Evolutionary conservation across 345 rosid genomes (phyloP).

Genomic region (Kernera saxatilis): DNA sequence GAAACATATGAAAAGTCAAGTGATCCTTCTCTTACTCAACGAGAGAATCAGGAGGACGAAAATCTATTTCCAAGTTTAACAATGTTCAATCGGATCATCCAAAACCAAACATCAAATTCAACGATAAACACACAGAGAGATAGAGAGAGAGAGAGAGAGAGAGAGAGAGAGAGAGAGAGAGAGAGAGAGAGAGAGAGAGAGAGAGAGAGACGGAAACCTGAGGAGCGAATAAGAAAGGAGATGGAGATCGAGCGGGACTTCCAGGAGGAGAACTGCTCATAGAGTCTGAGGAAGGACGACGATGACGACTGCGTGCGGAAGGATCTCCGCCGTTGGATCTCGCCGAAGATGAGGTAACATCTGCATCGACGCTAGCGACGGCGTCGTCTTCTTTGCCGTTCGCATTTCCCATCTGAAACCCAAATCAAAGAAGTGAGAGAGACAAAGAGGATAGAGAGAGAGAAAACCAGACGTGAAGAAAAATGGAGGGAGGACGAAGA

Average conservation of each 20-base stretch:
- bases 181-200: neutral
- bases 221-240: conserved; percentile 66
- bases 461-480: conserved; percentile 31
- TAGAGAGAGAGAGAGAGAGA: neutral
- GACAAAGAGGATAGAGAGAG: neutral
- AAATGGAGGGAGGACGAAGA: conserved; percentile 56
- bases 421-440: conserved; percentile 25
- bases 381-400: conserved; percentile 53
- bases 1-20: conserved; percentile 2
- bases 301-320: conserved; percentile 19
- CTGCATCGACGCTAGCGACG: conserved; percentile 13
- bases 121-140: neutral
- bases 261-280: conserved; percentile 48
- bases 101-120: conserved; percentile 14
- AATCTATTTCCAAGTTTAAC: neutral
- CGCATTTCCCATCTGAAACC: conserved; percentile 67
- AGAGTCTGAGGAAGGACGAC: conserved; percentile 42
- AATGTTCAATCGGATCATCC: conserved; percentile 14
- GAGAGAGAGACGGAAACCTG: conserved; percentile 41
- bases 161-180: neutral
- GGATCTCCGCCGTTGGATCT: conserved; percentile 45
- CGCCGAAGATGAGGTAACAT: conserved; percentile 25
- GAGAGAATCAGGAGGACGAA: neutral
- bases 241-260: conserved; percentile 49
- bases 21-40: neutral